phyloP scores from a whole-genome alignment of 176 grass and related monocot genomes.

The Chloris gayana region DNA sequence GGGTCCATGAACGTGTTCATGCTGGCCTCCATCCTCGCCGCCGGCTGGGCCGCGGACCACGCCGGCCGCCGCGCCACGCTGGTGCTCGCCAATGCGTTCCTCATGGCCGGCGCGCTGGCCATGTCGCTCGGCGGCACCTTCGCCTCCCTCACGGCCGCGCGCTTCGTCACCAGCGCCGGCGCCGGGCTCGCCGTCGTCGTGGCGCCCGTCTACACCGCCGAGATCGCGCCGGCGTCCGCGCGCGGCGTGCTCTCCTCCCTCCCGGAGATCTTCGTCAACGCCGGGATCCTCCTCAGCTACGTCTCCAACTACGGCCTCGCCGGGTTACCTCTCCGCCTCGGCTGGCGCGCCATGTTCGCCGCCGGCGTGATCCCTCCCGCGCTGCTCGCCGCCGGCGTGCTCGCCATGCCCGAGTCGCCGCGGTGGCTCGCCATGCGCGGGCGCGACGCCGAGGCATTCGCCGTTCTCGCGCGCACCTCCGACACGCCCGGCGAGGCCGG shows the following conservation, averaged over 20 bases:
- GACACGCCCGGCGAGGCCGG: conserved; percentile 43
- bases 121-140: conserved; percentile 43
- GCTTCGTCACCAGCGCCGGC: conserved; percentile 52
- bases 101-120: conserved; percentile 46
- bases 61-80: conserved; percentile 42
- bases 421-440: conserved; percentile 70
- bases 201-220: conserved; percentile 46
- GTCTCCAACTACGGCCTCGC: conserved; percentile 51
- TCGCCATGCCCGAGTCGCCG: conserved; percentile 71
- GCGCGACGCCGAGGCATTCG: conserved; percentile 35
- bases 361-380: conserved; percentile 6
- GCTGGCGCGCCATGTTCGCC: conserved; percentile 52
- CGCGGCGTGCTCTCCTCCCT: conserved; percentile 40
- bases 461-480: conserved; percentile 34
- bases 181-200: conserved; percentile 38
- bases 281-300: conserved; percentile 45
- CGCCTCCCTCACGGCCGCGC: conserved; percentile 34
- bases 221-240: conserved; percentile 43
- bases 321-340: conserved; percentile 39
- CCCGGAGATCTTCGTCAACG: conserved; percentile 25
- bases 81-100: conserved; percentile 42
- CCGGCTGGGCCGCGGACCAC: conserved; percentile 40
- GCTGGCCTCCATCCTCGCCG: conserved; percentile 41
- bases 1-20: conserved; percentile 53
- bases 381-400: conserved; percentile 35